Percentiles rank a stretch among this genome's conserved stretches.
Conservation (phyloP, 495 filamentous ascomycete genomes). For the Penicillium coffeae region DNA sequence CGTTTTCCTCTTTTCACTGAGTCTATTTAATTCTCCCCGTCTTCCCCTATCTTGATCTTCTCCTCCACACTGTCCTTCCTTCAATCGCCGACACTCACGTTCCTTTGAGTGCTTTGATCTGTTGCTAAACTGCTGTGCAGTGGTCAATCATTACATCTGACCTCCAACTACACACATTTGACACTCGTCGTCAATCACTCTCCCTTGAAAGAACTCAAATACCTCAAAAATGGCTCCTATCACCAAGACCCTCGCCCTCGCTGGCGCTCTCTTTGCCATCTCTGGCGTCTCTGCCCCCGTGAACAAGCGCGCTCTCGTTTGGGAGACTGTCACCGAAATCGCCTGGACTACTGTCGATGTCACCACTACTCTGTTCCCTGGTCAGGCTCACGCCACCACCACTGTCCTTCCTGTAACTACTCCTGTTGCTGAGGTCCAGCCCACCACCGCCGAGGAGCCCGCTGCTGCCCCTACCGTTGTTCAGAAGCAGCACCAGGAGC, state of each 20-base stretch:
- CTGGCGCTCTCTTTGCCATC: conserved; percentile 38
- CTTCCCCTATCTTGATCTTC: conserved; percentile 2
- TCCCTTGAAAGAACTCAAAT: conserved; percentile 7
- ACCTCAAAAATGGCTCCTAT: conserved; percentile 43
- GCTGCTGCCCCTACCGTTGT: conserved; percentile 3
- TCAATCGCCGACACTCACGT: conserved; percentile 22
- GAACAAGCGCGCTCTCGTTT: conserved; percentile 37
- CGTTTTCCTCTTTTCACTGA: neutral
- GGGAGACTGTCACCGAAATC: conserved; percentile 31
- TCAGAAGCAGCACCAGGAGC: neutral
- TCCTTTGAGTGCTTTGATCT: conserved; percentile 25
- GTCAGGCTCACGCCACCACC: conserved; percentile 16
- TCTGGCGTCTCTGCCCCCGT: conserved; percentile 34
- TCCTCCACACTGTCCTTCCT: conserved; percentile 11
- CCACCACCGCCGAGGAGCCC: conserved; percentile 6
- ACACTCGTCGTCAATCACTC: neutral
- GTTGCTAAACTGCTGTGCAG: conserved; percentile 37
- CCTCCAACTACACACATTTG: conserved; percentile 12
- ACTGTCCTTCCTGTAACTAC: conserved; percentile 11
- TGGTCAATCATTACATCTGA: conserved; percentile 21
- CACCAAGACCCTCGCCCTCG: conserved; percentile 40
- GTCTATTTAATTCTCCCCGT: neutral
- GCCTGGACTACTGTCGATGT: conserved; percentile 43
- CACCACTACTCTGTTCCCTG: conserved; percentile 38
- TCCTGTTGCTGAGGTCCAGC: conserved; percentile 4